Evolutionary conservation across 495 filamentous ascomycete species (phyloP).

Genomic region (Aspergillus sclerotiicarbonarius): DNA sequence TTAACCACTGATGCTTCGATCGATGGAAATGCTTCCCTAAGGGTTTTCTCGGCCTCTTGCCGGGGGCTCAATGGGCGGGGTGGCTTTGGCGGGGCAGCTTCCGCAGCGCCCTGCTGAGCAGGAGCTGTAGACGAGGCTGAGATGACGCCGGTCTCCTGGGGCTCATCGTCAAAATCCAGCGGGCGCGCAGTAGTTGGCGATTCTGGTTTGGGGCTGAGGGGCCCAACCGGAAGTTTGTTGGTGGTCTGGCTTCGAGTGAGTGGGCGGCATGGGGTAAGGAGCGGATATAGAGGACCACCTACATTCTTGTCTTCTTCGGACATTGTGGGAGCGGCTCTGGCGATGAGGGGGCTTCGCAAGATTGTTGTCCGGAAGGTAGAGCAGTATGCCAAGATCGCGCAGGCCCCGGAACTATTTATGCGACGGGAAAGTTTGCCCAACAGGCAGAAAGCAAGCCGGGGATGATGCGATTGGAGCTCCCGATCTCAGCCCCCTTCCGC

Average conservation of each 20-base stretch:
- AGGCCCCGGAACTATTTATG: neutral
- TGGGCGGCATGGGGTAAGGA: conserved; percentile 22
- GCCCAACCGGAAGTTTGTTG: conserved; percentile 32
- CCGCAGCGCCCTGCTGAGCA: conserved; percentile 36
- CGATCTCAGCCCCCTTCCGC: conserved; percentile 22
- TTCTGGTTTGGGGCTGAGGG: conserved; percentile 55
- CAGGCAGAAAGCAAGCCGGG: conserved; percentile 30
- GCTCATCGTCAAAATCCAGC: conserved; percentile 84
- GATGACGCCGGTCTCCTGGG: conserved; percentile 58
- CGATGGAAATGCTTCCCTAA: conserved; percentile 89
- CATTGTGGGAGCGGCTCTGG: conserved; percentile 25
- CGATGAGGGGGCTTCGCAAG: neutral
- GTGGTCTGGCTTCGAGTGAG: conserved; percentile 21
- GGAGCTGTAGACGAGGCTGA: conserved; percentile 34
- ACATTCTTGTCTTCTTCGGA: conserved; percentile 43
- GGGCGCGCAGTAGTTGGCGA: conserved; percentile 82
- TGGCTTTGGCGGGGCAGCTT: conserved; percentile 73
- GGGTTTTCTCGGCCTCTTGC: conserved; percentile 80
- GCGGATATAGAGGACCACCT: conserved; percentile 16
- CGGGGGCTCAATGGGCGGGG: conserved; percentile 79
- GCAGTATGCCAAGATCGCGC: neutral
- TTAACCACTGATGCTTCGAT: conserved; percentile 81
- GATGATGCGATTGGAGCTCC: conserved; percentile 31
- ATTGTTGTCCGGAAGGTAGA: neutral
- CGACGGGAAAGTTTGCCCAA: conserved; percentile 11